Base-by-base conservation (phyloP, 805 yeast genomes). In the Yarrowia divulgata region DNA sequence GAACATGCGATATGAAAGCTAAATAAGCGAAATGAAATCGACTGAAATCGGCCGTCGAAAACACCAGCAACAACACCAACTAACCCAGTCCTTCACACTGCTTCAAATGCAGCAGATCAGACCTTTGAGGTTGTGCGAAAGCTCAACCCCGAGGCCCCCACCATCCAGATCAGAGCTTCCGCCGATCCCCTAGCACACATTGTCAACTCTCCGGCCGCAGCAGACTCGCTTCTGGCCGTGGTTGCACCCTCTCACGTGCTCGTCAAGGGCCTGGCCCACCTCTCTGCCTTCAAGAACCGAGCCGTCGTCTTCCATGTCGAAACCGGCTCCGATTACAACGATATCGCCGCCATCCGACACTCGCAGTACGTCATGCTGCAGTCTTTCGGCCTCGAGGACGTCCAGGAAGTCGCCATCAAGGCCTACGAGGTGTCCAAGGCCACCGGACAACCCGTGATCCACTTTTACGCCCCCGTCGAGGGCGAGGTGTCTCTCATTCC, bases 341-440 rank as follows among this genome's bases (percentile, higher is more conserved):
- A 85, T 16, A 84, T 91, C 35, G 81, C 94, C n/a, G 84, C 91
- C 8, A 81, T 90, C 73, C 87, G 93, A 75, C 94, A 91, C 77
- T 81, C 89, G 49, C 87, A 87, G 16, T 84, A 83, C 73, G 84
- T 87, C 8, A 81, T 89, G 32, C 77, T 93, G 71, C 84, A 93
- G 69, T 90, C 97, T n/a, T 87, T 85, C 74, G 79, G 82, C 46
- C 76, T 84, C 7, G 76, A 80, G 40, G 91, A 89, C 71, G 81
- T 89, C 10, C 78, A 81, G 55, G 83, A 83, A 66, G 82, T 85
- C 71, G 82, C 90, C 7, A 78, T 85, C 55, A 84, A 87, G 34
- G 86, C 96, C 1, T 85, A 87, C 73, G 79, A 86, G 55, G 77
- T 88, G 48, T 85, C 93, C 8, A 77, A 81, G 43, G 79, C 79